These are phyloP conservation scores for Fistulinella prunicolor DNA, from an alignment of 768 basidiomycete species.

Conservation along the genomic window DNA sequence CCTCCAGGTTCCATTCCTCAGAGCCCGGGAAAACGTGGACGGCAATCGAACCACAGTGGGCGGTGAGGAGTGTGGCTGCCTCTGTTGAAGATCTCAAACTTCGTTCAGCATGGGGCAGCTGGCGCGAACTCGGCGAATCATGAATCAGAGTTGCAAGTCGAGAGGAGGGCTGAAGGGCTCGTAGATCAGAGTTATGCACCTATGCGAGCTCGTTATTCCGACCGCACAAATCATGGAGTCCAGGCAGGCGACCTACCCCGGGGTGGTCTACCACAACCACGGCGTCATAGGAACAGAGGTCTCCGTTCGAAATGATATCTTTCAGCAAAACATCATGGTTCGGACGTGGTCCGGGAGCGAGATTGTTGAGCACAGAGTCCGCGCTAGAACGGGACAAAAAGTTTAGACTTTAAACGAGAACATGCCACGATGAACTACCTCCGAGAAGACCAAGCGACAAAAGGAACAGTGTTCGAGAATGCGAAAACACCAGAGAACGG, in stretches of 20 bases:
- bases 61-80: constrained; percentile 43
- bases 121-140: constrained; percentile 51
- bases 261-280: constrained; percentile 69
- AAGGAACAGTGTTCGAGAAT: constrained; percentile 59
- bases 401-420: neutral
- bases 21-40: constrained; percentile 43
- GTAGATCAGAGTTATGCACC: constrained; percentile 78
- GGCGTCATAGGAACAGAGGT: constrained; percentile 62
- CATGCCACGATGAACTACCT: constrained; percentile 36
- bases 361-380: constrained; percentile 38
- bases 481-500: constrained; percentile 44
- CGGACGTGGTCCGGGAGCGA: constrained; percentile 35
- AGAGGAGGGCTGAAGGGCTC: constrained; percentile 51
- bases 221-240: neutral
- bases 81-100: constrained; percentile 29
- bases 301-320: constrained; percentile 41
- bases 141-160: constrained; percentile 46
- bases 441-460: constrained; percentile 71
- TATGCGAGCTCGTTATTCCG: constrained; percentile 26
- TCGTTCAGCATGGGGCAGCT: constrained; percentile 57
- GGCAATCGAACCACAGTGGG: constrained; percentile 51
- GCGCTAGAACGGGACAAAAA: constrained; percentile 37
- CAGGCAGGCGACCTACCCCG: constrained; percentile 48
- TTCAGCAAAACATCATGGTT: constrained; percentile 39
- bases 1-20: constrained; percentile 33